Evolutionary conservation across 2,329 filamentous ascomycete species (phyloP), one percentile per base, ranked within the genome.

Genomic region (Colletotrichum abscissum): DNA sequence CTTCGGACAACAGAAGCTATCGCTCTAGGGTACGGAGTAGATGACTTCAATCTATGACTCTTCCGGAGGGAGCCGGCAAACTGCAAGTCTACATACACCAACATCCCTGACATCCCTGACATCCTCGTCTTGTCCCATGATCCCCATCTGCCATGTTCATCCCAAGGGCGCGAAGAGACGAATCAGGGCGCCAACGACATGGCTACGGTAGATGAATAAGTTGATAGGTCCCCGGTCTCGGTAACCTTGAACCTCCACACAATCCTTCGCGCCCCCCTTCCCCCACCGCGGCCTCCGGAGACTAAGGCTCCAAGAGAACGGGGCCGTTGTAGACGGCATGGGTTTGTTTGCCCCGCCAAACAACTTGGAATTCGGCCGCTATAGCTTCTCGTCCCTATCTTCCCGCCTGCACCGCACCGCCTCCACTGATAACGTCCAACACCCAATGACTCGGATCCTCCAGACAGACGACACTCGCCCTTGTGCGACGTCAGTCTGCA

Each of bases 361-460:
- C 33, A 56, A 46, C 46, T 38, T 56, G 33, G 33, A 33, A 33
- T 38, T 59, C 28, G 33, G 42, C 46, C 54, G 46, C 26, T 26
- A 56, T 22, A 16, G n/a, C 38, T 60, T 7, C 12, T 26, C 22
- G 49, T 57, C 26, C 46, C 55, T 70, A 73, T 73, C 70, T 70
- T 69, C 55, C 46, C 46, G 70, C 26, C 46, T 65, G 33, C 52
- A 56, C 35, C 49, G 55, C 60, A 56, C 28, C 33, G 55, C 67
- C 55, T 70, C 70, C 70, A 70, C 70, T 70, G 70, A 73, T 73
- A 73, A 73, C 59, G 33, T 42, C 22, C n/a, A 30, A 22, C 35
- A 28, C 49, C 70, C 70, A 73, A 73, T 73, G 60, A 65, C 35
- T 69, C 67, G 67, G 70, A n/a, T 49, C 49, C 28, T 57, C 26